Evolutionary conservation across 75 land plant genomes (phyloP), one percentile per base, ranked within the genome.

Genomic region (Pinus albicaulis): DNA sequence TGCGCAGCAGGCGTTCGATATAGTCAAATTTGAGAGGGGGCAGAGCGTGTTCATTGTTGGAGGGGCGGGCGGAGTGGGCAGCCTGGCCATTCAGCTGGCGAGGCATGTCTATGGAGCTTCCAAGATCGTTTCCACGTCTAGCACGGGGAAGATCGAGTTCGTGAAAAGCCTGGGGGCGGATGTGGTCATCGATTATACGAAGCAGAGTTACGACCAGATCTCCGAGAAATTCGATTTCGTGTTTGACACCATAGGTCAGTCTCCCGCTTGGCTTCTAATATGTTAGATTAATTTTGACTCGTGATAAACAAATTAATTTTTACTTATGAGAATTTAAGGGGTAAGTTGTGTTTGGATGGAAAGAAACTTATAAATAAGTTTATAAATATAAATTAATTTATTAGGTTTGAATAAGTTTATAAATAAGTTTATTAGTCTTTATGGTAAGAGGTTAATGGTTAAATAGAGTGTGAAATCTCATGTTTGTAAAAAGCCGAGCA

Each of bases 11-110:
- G 83, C 79, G 2, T 80, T 83, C 12, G 76, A 77, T 19, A 77
- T 44, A 3, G 88, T 76, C 19, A 55, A 58, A 41, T 77, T 86
- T 24, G n/a, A 83, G 57, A 74, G 55, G 31, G 88, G 88, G 26
- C 78, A 86, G 71, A 83, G 60, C 28, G 74, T 84, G 7, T 72
- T 86, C 20, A 56, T 86, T 23, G 75, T 68, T 0, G 88, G 88
- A 55, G 88, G 88, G 28, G 82, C 88, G 34, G 88, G 88, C 17
- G 88, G 88, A 2, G 88, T 86, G 20, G 88, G 88, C 26, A 79
- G 71, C 59, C 69, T 86, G 56, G 88, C 82, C 20, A 73, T 86
- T 22, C 88, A 86, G 83, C 56, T 86, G 59, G 88, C 88, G 12
- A 86, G 80, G 80, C 71, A 65, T 38, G 79, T 83, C 38, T 86